Evolutionary conservation across 176 grass and related monocot genomes (phyloP).

Genomic region (maize (Zea mays)): Zm-B73-REFERENCE-NAM-5.0 NC_050100.1:169316001-169316500

Average conservation of each 20-base stretch:
- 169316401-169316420: not conserved
- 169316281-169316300: not conserved
- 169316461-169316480: not conserved
- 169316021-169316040: not conserved
- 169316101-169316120: conserved; percentile 18
- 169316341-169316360: not conserved
- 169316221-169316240: not conserved
- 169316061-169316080: not conserved
- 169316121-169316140: not conserved
- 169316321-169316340: not conserved
- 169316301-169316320: not conserved
- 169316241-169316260: not conserved
- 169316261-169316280: not conserved
- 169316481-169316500: not conserved
- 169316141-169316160: not conserved
- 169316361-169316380: too few species aligned
- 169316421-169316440: not conserved
- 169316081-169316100: not conserved
- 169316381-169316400: not conserved
- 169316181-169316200: too few species aligned
- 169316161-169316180: not conserved
- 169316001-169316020: not conserved
- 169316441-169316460: not conserved
- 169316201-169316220: too few species aligned
- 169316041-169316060: not conserved